Base-by-base conservation (phyloP, 2,329 filamentous ascomycete species). In the Nemania bipapillata region DNA sequence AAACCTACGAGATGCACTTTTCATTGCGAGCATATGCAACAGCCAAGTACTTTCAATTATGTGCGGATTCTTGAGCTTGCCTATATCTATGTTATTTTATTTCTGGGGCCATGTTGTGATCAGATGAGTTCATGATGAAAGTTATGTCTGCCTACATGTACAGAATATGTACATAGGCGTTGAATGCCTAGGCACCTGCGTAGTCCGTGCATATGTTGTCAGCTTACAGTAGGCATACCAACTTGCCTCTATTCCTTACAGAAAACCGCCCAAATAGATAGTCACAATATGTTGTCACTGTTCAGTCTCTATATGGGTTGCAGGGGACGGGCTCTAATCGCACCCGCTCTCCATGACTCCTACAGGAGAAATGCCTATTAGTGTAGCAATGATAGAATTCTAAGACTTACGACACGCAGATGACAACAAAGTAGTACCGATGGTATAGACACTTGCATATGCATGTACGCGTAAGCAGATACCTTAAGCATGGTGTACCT, bases 291-390 rank as follows among this genome's bases (percentile, higher is more conserved):
- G n/a, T n/a, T n/a, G n/a, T n/a, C n/a, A n/a, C n/a, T n/a, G n/a
- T n/a, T n/a, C n/a, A n/a, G n/a, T n/a, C n/a, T 42, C 15, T 17
- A 42, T 5, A n/a, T 24, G 26, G 26, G 37, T 63, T 47, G 26
- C 64, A 70, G 57, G 57, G 55, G 59, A 64, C 55, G 63, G 66
- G 28, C 24, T 65, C 35, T 22, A n/a, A 57, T 17, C 15, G 24
- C 3, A 9, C 17, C 55, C 56, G 56, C 24, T 49, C 22, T 55
- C 28, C 45, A 35, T 15, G 28, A 35, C 52, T 40, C 53, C 24
- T n/a, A n/a, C n/a, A n/a, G n/a, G n/a, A n/a, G n/a, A n/a, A n/a
- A n/a, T 17, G 7, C 12, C 6, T 20, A 17, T 40, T 11, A 22
- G 49, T 20, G 45, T 52, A 30, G 37, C n/a, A 52, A 61, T 61